Base-by-base conservation (phyloP, 805 yeast genomes). In the Komagataella ulmi region DNA sequence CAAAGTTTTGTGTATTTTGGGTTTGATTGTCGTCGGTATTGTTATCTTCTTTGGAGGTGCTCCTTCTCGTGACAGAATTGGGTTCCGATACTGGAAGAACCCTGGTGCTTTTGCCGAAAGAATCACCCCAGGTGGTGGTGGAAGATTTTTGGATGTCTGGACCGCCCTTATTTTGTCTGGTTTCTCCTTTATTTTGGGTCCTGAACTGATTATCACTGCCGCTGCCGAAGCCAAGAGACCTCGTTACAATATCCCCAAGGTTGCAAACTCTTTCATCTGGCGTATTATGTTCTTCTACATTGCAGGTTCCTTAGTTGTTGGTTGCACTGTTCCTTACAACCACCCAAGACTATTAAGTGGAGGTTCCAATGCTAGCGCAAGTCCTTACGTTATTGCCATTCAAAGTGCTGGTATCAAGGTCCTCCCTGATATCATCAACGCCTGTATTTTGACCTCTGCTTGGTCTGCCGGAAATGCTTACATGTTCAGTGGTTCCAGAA, bases 341-440 rank as follows among this genome's bases (percentile, higher is more conserved):
- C 81, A 80, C 58, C 66, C 71, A 21, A 67, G 70, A 50, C 69
- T 83, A 54, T 64, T 75, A 55, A 64, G 68, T 44, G 81, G 80
- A 55, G 49, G 64, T 7, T 55, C 65, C 2, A 77, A 80, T 55
- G 85, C 85, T 23, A 74, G 81, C 30, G 81, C 83, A 17, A 79
- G 84, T 36, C 89, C 95, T 1, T 85, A 80, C 59, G 90, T 84
- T 49, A 77, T 86, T 58, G 90, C 87, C 5, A 85, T 86, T 85
- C 64, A 65, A 48, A 75, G 73, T 51, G 65, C 84, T 55, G 75
- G 78, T 1, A 83, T 86, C 52, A 75, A 69, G 46, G 79, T 74
- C 0, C 70, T 85, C 47, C 88, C 89, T 40, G 77, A 81, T 59
- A 70, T 86, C 51, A 84, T 87, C 54, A 87, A 87, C 62, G 89